Evolutionary conservation across 106 monocot genomes (phyloP).

Genomic region (Agapanthus africanus): DNA sequence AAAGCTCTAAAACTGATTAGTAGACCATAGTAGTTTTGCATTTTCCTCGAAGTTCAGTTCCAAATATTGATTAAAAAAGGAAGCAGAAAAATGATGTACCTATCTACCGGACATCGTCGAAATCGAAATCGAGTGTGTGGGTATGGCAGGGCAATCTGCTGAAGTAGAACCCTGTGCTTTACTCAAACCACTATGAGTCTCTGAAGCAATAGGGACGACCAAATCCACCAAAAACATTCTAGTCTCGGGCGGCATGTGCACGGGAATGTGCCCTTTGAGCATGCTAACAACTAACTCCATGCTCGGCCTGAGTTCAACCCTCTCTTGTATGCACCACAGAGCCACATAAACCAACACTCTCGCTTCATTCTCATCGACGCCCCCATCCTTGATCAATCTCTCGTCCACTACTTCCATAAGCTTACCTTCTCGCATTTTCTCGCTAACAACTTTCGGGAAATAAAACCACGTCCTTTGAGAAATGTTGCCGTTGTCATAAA

Average conservation of each 20-base stretch:
- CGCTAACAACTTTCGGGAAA: constrained; percentile 24
- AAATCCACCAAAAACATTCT: constrained; percentile 36
- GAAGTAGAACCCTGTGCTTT: background rate
- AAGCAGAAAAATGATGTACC: background rate
- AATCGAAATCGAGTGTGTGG: background rate
- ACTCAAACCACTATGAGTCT: background rate
- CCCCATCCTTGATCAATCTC: constrained; percentile 7
- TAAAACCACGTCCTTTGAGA: constrained; percentile 21
- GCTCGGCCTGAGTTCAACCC: constrained; percentile 29
- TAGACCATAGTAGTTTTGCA: too few species aligned
- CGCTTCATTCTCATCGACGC: constrained; percentile 19
- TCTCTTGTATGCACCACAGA: constrained; percentile 65
- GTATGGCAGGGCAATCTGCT: background rate
- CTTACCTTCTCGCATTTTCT: constrained; percentile 39
- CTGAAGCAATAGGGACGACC: background rate
- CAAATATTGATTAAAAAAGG: too few species aligned
- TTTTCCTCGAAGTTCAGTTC: too few species aligned
- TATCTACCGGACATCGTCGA: background rate
- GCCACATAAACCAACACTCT: constrained; percentile 32
- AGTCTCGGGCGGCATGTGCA: constrained; percentile 39
- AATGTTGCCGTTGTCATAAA: constrained; percentile 12
- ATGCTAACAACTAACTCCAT: constrained; percentile 57
- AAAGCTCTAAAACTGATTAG: too few species aligned
- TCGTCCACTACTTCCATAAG: constrained; percentile 33
- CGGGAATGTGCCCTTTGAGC: constrained; percentile 33